Percentiles rank a stretch among this genome's conserved stretches.
Evolutionary conservation across 176 grass and related monocot genomes (phyloP).

Genomic region (Melocanna baccifera): DNA sequence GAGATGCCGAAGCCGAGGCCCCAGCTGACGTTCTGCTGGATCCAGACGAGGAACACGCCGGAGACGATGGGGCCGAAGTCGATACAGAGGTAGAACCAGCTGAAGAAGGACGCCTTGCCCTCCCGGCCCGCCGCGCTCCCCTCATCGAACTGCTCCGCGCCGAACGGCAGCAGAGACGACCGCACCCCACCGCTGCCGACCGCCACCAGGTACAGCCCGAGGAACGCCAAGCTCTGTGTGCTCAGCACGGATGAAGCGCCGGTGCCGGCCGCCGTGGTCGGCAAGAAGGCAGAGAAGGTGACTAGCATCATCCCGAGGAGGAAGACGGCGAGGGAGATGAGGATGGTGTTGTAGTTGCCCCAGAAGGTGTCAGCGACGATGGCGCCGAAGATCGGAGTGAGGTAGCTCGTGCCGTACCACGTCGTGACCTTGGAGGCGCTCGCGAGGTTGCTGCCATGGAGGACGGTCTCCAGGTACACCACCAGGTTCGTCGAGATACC

Average conservation of each 20-base stretch:
- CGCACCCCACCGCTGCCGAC: conserved; percentile 58
- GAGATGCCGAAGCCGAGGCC: conserved; percentile 59
- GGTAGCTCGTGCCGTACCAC: conserved; percentile 57
- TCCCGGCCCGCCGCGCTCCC: conserved; percentile 38
- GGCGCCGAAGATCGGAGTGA: conserved; percentile 55
- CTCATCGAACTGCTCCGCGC: conserved; percentile 70
- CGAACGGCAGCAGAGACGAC: conserved; percentile 61
- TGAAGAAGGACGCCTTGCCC: conserved; percentile 60
- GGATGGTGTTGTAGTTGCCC: conserved; percentile 58
- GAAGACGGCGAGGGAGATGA: conserved; percentile 49
- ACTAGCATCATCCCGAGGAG: conserved; percentile 48
- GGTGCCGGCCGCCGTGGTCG: neutral
- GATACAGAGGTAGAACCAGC: conserved; percentile 74
- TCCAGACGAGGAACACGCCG: conserved; percentile 57
- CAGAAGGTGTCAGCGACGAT: conserved; percentile 54
- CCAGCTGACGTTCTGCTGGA: conserved; percentile 68
- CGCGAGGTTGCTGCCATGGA: conserved; percentile 49
- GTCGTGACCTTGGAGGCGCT: conserved; percentile 48
- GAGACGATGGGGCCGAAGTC: conserved; percentile 55
- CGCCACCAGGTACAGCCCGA: conserved; percentile 64
- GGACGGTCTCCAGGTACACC: conserved; percentile 39
- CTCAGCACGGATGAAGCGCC: neutral
- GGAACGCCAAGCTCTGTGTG: conserved; percentile 33
- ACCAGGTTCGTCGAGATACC: conserved; percentile 58
- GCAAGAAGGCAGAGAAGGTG: conserved; percentile 58